phyloP scores from a whole-genome alignment of 2,329 filamentous ascomycete species.

The Claviceps humidiphila region DNA sequence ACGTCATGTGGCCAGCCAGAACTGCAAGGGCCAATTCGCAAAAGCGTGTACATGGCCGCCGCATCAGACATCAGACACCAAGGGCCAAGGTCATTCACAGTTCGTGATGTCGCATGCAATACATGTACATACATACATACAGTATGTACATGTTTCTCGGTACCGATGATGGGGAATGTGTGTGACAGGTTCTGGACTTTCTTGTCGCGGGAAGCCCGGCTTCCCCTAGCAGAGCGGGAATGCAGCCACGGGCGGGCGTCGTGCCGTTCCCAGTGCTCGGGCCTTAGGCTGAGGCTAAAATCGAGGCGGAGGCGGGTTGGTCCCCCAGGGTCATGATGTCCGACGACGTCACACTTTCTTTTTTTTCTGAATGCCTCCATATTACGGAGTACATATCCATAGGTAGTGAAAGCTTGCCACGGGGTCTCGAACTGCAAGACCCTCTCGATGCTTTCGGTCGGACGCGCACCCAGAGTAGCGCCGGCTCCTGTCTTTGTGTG shows the following conservation, averaged over 20 bases:
- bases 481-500: too few species aligned
- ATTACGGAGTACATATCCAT: too few species aligned
- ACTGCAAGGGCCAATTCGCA: background rate
- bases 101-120: background rate
- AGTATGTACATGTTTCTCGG: background rate
- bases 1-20: background rate
- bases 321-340: background rate
- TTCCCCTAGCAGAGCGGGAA: constrained; percentile 17
- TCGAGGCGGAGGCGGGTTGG: background rate
- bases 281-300: constrained; percentile 3
- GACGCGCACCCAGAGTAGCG: too few species aligned
- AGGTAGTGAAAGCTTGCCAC: too few species aligned
- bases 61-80: background rate
- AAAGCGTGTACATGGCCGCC: background rate
- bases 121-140: too few species aligned
- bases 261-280: constrained; percentile 21
- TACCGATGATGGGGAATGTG: background rate
- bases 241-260: constrained; percentile 24
- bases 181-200: background rate
- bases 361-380: too few species aligned
- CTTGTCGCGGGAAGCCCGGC: background rate
- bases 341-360: too few species aligned
- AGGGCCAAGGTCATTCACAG: too few species aligned
- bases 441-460: too few species aligned
- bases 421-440: too few species aligned